These are phyloP conservation scores for Plectosphaerella plurivora DNA, from an alignment of 2,329 filamentous ascomycete species.

Conservation along the genomic window DNA sequence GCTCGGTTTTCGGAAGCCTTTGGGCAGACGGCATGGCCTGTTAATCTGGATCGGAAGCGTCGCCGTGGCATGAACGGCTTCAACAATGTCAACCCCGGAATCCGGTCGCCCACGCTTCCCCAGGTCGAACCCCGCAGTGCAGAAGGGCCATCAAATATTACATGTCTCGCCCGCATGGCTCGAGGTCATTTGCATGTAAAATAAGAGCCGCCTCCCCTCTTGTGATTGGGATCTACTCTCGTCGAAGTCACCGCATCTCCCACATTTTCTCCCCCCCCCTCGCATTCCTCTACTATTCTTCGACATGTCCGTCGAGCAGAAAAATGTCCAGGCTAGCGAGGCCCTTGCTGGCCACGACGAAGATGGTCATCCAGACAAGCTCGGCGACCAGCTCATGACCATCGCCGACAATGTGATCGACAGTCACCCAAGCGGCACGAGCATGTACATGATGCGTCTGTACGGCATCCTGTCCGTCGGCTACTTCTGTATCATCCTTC, in stretches of 20 bases:
- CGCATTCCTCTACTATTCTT: background rate
- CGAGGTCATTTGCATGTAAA: no score
- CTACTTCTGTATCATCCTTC: conserved; percentile 53
- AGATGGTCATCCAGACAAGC: background rate
- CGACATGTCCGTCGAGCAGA: background rate
- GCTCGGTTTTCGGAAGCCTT: background rate
- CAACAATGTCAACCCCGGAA: no score
- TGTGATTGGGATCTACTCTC: no score
- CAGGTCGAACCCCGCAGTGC: background rate
- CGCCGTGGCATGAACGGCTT: no score
- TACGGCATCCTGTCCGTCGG: background rate
- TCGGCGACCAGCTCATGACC: background rate
- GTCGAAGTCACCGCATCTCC: no score
- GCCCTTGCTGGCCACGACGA: background rate
- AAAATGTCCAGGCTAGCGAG: background rate
- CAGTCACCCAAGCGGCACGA: background rate
- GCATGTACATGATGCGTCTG: background rate
- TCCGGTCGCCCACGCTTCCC: background rate
- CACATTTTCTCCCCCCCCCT: background rate
- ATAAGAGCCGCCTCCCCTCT: no score
- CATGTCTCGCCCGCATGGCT: no score
- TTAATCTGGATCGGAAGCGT: no score
- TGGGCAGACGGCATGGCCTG: no score
- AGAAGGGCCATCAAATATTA: background rate
- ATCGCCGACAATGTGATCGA: background rate